Conservation (phyloP, 2,329 filamentous ascomycete genomes). For the Pezicula rhizophila region DNA sequence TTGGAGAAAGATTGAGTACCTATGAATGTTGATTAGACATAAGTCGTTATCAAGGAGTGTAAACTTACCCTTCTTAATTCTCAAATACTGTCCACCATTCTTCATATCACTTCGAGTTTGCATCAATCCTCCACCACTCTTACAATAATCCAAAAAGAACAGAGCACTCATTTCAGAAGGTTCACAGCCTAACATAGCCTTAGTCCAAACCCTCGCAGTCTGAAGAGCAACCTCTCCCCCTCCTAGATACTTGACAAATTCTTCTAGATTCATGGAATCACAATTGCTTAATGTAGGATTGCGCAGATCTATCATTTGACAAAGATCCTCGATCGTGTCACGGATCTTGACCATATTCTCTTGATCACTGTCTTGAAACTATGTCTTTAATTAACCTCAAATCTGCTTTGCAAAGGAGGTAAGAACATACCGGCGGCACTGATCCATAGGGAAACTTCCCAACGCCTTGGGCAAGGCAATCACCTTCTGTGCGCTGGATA, state of each 20-base stretch:
- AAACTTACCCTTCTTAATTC: conserved; percentile 12
- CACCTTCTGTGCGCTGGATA: conserved; percentile 41
- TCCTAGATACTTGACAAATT: conserved; percentile 29
- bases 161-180: conserved; percentile 43
- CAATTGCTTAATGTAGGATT: conserved; percentile 12
- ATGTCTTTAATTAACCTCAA: background rate
- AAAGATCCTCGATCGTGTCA: conserved; percentile 13
- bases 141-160: conserved; percentile 51
- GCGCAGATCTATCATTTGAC: conserved; percentile 11
- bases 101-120: conserved; percentile 47
- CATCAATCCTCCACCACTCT: conserved; percentile 43
- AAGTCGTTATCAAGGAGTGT: background rate
- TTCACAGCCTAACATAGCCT: conserved; percentile 45
- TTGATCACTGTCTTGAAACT: conserved; percentile 6
- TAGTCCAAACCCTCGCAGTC: conserved; percentile 38
- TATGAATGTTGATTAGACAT: background rate
- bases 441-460: conserved; percentile 33
- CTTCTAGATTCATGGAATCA: conserved; percentile 30
- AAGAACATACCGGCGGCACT: conserved; percentile 19
- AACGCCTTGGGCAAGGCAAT: conserved; percentile 34
- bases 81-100: conserved; percentile 34
- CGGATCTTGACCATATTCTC: conserved; percentile 10
- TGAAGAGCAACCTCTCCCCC: conserved; percentile 28
- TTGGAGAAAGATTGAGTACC: conserved; percentile 13
- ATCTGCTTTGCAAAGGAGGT: background rate